These are phyloP conservation scores for Fraxinus angustifolia DNA, from an alignment of 305 asterid genomes.

Conservation along the genomic window DNA sequence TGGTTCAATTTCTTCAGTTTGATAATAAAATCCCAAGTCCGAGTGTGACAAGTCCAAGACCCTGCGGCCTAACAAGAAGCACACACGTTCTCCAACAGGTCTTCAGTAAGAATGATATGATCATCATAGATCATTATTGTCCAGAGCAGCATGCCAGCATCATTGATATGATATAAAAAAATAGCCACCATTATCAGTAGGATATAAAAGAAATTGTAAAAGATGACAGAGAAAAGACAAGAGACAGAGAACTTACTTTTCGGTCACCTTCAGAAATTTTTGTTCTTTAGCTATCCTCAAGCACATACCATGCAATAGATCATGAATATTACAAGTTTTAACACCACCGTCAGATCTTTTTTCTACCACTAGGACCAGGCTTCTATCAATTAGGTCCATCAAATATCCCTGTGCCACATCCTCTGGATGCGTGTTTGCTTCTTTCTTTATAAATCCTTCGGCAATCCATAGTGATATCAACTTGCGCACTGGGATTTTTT, in stretches of 20 bases:
- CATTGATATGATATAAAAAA: neutral
- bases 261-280: neutral
- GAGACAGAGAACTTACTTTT: neutral
- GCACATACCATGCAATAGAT: no score
- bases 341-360: neutral
- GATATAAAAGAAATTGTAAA: neutral
- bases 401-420: no score
- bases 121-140: neutral
- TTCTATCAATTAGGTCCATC: neutral
- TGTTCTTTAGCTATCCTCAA: slow-evolving; percentile 8
- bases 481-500: neutral
- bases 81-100: no score
- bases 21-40: no score
- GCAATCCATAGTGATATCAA: neutral
- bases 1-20: neutral
- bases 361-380: neutral
- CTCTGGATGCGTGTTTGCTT: no score
- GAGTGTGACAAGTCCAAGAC: no score
- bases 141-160: neutral
- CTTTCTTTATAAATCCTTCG: no score
- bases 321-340: neutral
- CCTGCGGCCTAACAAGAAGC: no score
- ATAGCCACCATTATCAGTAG: neutral
- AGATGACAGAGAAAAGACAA: neutral
- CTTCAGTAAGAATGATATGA: neutral